Evolutionary conservation across 2,329 filamentous ascomycete species (phyloP).

Genomic region (Parasarocladium wereldwijsianum): DNA sequence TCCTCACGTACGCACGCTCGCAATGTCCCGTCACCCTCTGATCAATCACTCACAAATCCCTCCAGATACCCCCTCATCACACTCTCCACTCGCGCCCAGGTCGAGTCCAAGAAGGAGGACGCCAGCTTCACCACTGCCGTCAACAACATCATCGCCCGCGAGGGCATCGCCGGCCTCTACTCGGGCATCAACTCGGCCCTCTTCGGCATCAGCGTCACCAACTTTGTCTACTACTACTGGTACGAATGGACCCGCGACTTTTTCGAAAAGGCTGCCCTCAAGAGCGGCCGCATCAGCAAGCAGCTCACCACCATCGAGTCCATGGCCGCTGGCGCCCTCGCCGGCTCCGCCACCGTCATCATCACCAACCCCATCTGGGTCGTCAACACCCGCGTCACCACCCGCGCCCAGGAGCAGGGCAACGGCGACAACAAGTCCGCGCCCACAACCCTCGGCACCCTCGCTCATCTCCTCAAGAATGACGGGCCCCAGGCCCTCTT

Average conservation of each 20-base stretch:
- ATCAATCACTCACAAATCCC: slow-evolving; percentile 3
- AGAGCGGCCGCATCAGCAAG: slow-evolving; percentile 56
- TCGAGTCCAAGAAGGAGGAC: slow-evolving; percentile 87
- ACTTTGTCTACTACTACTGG: slow-evolving; percentile 99
- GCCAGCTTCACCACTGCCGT: slow-evolving; percentile 74
- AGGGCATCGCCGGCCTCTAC: slow-evolving; percentile 81
- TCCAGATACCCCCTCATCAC: slow-evolving; percentile 87
- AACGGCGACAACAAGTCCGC: slow-evolving; percentile 16
- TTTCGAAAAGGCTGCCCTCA: slow-evolving; percentile 66
- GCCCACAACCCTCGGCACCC: slow-evolving; percentile 65
- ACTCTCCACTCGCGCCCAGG: slow-evolving; percentile 90
- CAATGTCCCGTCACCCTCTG: neutral
- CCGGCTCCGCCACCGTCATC: slow-evolving; percentile 85
- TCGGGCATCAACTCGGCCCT: slow-evolving; percentile 85
- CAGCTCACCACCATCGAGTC: slow-evolving; percentile 84
- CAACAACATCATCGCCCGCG: slow-evolving; percentile 75
- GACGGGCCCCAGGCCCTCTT: slow-evolving; percentile 82
- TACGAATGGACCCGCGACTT: slow-evolving; percentile 91
- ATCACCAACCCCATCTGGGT: slow-evolving; percentile 99
- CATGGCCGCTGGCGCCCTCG: slow-evolving; percentile 90
- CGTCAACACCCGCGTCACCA: slow-evolving; percentile 95
- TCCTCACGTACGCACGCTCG: slow-evolving; percentile 55
- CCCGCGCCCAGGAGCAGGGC: slow-evolving; percentile 48
- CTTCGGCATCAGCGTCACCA: slow-evolving; percentile 95
- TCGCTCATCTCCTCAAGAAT: slow-evolving; percentile 64